Percentiles rank a stretch among this genome's conserved stretches.
Conservation (phyloP, 2,329 filamentous ascomycete genomes). For the Aspergillus jensenii region DNA sequence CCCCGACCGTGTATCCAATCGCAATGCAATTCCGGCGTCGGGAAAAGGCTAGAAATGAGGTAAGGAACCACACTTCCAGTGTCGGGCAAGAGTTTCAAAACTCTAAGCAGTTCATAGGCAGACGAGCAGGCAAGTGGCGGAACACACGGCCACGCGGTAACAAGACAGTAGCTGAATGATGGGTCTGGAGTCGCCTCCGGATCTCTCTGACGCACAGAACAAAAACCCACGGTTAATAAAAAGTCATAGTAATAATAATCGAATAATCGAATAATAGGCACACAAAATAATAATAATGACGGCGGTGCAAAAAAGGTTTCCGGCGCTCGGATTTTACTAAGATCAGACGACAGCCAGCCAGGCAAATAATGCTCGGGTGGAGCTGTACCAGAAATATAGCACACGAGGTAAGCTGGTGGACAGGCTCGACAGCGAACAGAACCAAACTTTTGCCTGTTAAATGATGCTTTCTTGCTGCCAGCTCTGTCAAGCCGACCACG, state of each 20-base stretch:
- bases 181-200: constrained; percentile 25
- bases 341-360: constrained; percentile 20
- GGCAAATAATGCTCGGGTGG: constrained; percentile 19
- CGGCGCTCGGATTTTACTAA: constrained; percentile 14
- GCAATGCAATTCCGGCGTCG: not conserved
- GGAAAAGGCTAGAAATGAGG: constrained; percentile 3
- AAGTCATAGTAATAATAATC: constrained; percentile 14
- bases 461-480: constrained; percentile 20
- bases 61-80: constrained; percentile 3
- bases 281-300: constrained; percentile 11
- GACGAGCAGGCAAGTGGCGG: constrained; percentile 17
- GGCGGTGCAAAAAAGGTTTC: constrained; percentile 9
- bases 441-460: constrained; percentile 22
- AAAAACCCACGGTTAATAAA: constrained; percentile 11
- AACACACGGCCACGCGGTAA: constrained; percentile 19
- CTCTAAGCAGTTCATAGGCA: constrained; percentile 6
- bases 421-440: constrained; percentile 9
- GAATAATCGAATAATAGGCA: constrained; percentile 13
- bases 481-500: constrained; percentile 27
- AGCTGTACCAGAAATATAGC: constrained; percentile 22
- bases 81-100: constrained; percentile 12
- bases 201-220: constrained; percentile 21
- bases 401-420: not conserved
- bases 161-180: constrained; percentile 28
- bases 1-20: constrained; percentile 10